A percentile compares a stretch with the other conserved stretches of the same genome.
Evolutionary conservation across 176 grass and related monocot genomes (phyloP).

Genomic region (Oryza nivara): DNA sequence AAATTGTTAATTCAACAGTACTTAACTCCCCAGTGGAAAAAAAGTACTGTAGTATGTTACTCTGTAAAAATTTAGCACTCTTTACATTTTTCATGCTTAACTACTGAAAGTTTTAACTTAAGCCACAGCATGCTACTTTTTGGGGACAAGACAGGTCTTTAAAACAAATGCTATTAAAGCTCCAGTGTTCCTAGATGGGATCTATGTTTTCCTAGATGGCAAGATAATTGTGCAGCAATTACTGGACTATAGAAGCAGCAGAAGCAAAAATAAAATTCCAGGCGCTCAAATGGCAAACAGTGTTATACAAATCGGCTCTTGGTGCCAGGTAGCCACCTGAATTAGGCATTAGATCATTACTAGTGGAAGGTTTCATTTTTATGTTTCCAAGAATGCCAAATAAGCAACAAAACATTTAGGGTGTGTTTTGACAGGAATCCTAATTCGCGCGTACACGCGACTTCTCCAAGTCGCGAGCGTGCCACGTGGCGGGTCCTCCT

Average conservation of each 20-base stretch:
- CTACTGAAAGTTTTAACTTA: background rate
- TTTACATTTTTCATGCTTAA: conserved; percentile 7
- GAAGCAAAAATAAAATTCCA: background rate
- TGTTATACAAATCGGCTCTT: too few relatives aligned
- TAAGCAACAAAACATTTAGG: too few relatives aligned
- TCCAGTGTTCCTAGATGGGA: background rate
- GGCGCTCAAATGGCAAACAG: background rate
- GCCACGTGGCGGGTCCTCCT: too few relatives aligned
- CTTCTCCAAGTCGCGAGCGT: too few relatives aligned
- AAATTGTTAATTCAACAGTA: background rate
- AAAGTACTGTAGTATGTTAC: background rate
- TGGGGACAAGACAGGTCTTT: background rate
- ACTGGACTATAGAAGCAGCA: background rate
- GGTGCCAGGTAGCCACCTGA: too few relatives aligned
- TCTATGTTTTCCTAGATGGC: background rate
- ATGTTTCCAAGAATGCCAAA: too few relatives aligned
- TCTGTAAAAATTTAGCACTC: background rate
- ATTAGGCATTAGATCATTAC: background rate
- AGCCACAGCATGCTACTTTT: background rate
- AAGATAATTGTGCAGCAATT: background rate
- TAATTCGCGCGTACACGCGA: too few relatives aligned
- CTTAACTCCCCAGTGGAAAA: background rate
- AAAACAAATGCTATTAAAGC: conserved; percentile 6
- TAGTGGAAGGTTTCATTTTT: too few relatives aligned
- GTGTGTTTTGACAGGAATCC: too few relatives aligned